Evolutionary conservation across 2,329 filamentous ascomycete species (phyloP).

Genomic region (Intubia oerlemansii): DNA sequence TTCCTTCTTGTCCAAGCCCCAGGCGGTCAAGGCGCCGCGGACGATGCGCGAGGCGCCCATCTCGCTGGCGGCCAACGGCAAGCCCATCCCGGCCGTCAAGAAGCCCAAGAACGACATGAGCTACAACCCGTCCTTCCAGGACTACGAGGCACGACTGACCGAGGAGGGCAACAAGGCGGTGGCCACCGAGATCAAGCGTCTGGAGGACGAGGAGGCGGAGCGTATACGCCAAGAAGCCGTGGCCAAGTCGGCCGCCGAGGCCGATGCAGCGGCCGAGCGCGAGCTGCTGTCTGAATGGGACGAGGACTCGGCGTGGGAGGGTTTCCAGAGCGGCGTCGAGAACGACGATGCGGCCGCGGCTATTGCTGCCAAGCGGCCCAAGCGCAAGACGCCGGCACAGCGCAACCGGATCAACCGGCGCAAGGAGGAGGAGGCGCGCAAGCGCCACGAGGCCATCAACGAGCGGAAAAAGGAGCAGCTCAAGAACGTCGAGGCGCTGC

Average conservation of each 20-base stretch:
- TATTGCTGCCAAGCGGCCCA: constrained; percentile 49
- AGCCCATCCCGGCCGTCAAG: constrained; percentile 54
- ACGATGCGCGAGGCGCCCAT: constrained; percentile 60
- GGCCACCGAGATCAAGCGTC: constrained; percentile 53
- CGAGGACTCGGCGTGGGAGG: constrained; percentile 82
- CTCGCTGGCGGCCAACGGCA: constrained; percentile 65
- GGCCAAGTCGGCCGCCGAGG: constrained; percentile 47
- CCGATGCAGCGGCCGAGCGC: constrained; percentile 50
- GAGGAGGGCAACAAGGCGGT: constrained; percentile 62
- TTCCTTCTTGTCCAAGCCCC: constrained; percentile 44
- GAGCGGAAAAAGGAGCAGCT: constrained; percentile 54
- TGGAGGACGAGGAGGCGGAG: constrained; percentile 46
- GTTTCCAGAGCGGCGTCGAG: constrained; percentile 63
- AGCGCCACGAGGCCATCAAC: constrained; percentile 54
- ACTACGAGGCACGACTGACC: constrained; percentile 60
- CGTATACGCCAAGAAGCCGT: constrained; percentile 45
- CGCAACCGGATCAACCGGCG: constrained; percentile 73
- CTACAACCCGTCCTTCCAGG: constrained; percentile 77
- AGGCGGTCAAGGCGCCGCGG: constrained; percentile 47
- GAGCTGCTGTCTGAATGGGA: constrained; percentile 51
- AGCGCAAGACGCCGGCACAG: constrained; percentile 70
- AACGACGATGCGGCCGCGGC: constrained; percentile 19
- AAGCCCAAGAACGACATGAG: constrained; percentile 67
- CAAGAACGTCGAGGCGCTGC: constrained; percentile 49
- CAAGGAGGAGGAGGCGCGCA: constrained; percentile 65